Conservation (phyloP, 176 grass and related monocot species). For the Triticum urartu region DNA sequence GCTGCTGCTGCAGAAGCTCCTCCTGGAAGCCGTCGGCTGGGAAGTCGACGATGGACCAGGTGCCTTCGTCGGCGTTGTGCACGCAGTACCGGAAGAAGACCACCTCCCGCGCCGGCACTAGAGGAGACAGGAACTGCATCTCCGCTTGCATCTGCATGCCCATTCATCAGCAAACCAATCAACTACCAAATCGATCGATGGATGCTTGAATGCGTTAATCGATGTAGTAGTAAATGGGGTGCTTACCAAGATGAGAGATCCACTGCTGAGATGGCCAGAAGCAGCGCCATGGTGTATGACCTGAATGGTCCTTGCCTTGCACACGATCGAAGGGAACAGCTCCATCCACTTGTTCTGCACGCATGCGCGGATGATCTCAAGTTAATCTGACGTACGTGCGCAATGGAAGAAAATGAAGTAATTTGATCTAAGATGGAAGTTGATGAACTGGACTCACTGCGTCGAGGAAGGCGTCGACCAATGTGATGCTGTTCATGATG, state of each 20-base stretch:
- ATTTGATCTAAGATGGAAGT: neutral
- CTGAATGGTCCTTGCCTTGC: conserved; percentile 73
- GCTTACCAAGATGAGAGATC: conserved; percentile 75
- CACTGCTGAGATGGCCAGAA: conserved; percentile 66
- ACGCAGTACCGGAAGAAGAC: conserved; percentile 91
- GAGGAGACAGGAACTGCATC: conserved; percentile 81
- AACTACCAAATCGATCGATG: neutral
- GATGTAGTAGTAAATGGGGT: neutral
- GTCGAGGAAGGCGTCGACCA: conserved; percentile 88
- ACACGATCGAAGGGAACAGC: conserved; percentile 90
- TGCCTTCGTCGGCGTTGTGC: conserved; percentile 70
- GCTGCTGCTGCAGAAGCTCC: conserved; percentile 30
- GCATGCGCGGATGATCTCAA: neutral
- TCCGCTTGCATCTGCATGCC: conserved; percentile 80
- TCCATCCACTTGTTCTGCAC: conserved; percentile 95
- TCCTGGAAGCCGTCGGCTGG: conserved; percentile 69
- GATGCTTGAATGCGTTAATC: neutral
- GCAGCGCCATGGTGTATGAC: conserved; percentile 59
- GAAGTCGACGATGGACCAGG: conserved; percentile 84
- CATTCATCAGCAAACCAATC: neutral
- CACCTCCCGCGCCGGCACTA: conserved; percentile 67
- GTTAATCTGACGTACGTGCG: neutral
- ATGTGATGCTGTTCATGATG: conserved; percentile 95
- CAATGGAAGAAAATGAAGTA: neutral
- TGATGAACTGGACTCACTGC: conserved; percentile 40